Base-by-base conservation (phyloP, 768 basidiomycete genomes). In the Amanita jacksonii region DNA sequence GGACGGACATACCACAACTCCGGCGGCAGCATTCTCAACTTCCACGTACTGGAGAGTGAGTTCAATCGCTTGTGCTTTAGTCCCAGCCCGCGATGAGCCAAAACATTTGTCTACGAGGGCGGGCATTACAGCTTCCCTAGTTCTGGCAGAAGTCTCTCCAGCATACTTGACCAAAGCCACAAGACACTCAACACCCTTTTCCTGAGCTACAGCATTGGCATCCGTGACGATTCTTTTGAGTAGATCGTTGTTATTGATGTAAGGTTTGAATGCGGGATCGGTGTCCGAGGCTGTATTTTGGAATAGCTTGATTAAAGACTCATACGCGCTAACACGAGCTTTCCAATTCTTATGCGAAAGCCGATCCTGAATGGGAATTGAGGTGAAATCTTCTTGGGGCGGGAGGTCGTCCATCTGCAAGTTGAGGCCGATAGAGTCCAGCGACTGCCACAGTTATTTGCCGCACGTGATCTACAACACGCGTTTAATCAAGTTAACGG, bases 331-430 rank as follows among this genome's bases (percentile, higher is more conserved):
- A 55, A 94, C 78, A 53, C 96, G 82, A 46, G 96, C 96, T 65
- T 98, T 98, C 96, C 96, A 99, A 61, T 94, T 94, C 74, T 97
- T 98, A 71, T 97, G 90, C 5, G 77, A 67, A 45, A 94, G 81
- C 35, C 93, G 64, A 52, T 94, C 90, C 9, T 76, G 63, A 37
- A 96, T 73, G 16, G 88, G 68, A 40, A 97, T 72, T 22, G 72
- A 57, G 34, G 81, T 81, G 61, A 93, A 97, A 64, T 98, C 92
- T 68, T 96, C 92, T 68, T 96, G 84, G 40, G 91, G 89, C 48
- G 87, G 84, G 54, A 81, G 81, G 45, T 89, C 92, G 64, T 94
- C 92, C 91, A 91, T 91, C 55, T 48, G 54, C 36, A 30, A 28
- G 25, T 34, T 24, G 30, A 43, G 48, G 40, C 43, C 38, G 41